Percentiles rank a stretch among this genome's conserved stretches.
These are phyloP conservation scores for Naganishia vishniacii DNA, from an alignment of 768 basidiomycete species.

Conservation along the genomic window DNA sequence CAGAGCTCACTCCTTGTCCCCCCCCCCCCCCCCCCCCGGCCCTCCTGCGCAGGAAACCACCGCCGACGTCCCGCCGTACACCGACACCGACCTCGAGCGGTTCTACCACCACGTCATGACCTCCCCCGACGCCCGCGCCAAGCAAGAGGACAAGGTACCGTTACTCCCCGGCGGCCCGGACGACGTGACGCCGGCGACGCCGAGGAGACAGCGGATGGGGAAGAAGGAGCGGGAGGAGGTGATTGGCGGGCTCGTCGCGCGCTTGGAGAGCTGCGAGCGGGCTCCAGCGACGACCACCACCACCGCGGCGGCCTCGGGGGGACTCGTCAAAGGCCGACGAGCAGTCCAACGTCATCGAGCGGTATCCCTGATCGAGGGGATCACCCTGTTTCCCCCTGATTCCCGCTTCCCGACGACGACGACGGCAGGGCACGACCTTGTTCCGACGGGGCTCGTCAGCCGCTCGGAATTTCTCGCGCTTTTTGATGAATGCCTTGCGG, in stretches of 20 bases:
- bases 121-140: background rate
- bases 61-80: background rate
- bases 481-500: constrained; percentile 57
- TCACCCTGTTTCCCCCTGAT: no score
- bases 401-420: no score
- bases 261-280: background rate
- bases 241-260: background rate
- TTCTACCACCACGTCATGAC: constrained; percentile 7
- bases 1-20: no score
- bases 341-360: background rate
- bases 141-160: background rate
- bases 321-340: background rate
- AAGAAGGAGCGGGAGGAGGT: background rate
- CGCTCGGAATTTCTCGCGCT: constrained; percentile 57
- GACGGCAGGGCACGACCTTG: background rate
- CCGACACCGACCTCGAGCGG: background rate
- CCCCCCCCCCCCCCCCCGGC: background rate
- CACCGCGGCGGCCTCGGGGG: background rate
- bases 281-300: background rate
- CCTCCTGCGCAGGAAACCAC: background rate
- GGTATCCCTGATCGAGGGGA: background rate
- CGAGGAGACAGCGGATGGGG: no score
- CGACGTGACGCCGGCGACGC: no score
- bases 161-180: background rate
- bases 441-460: constrained; percentile 53